Percentiles rank a stretch among this genome's conserved stretches.
Evolutionary conservation across 192 early-diverging fungal species (phyloP).

Genomic region (Coemansia sp.): DNA sequence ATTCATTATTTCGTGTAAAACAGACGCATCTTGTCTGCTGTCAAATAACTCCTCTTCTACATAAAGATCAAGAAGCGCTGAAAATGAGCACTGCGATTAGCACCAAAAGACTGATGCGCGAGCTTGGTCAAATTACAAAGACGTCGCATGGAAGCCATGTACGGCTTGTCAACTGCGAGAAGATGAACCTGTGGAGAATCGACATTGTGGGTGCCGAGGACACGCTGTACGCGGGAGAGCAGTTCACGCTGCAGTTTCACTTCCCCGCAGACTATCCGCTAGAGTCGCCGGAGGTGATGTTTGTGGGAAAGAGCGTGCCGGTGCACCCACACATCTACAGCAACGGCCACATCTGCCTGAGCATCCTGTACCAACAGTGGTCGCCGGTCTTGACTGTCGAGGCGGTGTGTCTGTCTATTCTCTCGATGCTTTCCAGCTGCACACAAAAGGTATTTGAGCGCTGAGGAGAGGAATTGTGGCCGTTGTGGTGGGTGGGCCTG

Average conservation of each 20-base stretch:
- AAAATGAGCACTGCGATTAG: slow-evolving; percentile 13
- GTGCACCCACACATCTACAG: slow-evolving; percentile 79
- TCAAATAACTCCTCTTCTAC: too few species aligned
- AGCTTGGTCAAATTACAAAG: slow-evolving; percentile 22
- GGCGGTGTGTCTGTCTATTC: slow-evolving; percentile 84
- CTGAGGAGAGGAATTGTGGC: not conserved
- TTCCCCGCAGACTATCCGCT: slow-evolving; percentile 73
- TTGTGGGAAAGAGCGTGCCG: slow-evolving; percentile 60
- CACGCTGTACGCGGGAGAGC: slow-evolving; percentile 66
- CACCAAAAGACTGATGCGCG: slow-evolving; percentile 38
- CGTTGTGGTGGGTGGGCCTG: not conserved
- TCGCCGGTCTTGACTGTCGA: slow-evolving; percentile 86
- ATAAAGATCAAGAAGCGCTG: not conserved
- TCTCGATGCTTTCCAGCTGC: slow-evolving; percentile 92
- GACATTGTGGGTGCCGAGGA: slow-evolving; percentile 63
- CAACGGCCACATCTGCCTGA: slow-evolving; percentile 96
- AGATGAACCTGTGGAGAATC: slow-evolving; percentile 60
- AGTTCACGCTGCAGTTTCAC: slow-evolving; percentile 61
- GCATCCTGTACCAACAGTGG: slow-evolving; percentile 95
- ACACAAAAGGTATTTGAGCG: slow-evolving; percentile 64
- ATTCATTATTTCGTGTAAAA: too few species aligned
- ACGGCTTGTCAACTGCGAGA: slow-evolving; percentile 13
- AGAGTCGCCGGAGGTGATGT: slow-evolving; percentile 73
- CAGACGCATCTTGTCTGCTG: too few species aligned
- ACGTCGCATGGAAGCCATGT: slow-evolving; percentile 20